A percentile compares a stretch with the other conserved stretches of the same genome.
phyloP scores from a whole-genome alignment of 352 stramenopile genomes.

The Pilasporangium apinafurcum region DNA sequence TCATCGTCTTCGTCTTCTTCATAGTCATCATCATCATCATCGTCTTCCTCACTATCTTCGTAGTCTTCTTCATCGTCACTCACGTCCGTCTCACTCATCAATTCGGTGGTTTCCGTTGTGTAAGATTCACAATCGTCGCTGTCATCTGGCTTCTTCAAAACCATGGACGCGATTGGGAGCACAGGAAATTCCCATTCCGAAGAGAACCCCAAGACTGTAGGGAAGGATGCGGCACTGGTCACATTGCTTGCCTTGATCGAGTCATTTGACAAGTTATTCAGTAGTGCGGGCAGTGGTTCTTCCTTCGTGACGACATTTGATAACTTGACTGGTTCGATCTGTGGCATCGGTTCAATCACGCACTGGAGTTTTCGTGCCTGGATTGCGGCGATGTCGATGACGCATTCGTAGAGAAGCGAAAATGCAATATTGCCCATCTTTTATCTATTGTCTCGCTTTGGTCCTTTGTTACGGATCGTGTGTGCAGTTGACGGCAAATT shows the following conservation, averaged over 20 bases:
- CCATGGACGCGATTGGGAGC: not conserved
- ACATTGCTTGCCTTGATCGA: not conserved
- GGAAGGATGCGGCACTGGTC: not conserved
- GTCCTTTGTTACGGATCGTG: not conserved
- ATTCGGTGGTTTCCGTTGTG: slow-evolving; percentile 43
- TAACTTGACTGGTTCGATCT: too few relatives aligned
- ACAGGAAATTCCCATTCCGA: not conserved
- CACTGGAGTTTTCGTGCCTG: slow-evolving; percentile 8
- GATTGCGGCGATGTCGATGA: slow-evolving; percentile 6
- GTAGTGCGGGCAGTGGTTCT: not conserved
- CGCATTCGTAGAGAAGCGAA: too few relatives aligned
- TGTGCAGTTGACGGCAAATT: slow-evolving; percentile 23
- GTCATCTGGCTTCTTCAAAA: slow-evolving; percentile 3
- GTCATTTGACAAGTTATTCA: not conserved
- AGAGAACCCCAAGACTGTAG: not conserved
- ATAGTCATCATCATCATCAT: not conserved
- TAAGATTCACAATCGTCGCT: slow-evolving; percentile 32
- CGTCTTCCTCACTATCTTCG: slow-evolving; percentile 4
- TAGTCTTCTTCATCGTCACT: slow-evolving; percentile 6
- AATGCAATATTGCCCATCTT: slow-evolving; percentile 48
- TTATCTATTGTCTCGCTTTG: not conserved
- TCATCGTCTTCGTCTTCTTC: not conserved
- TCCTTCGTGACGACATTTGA: not conserved
- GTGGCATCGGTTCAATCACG: slow-evolving; percentile 7
- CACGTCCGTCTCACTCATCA: slow-evolving; percentile 29